Evolutionary conservation across 805 yeast genomes (phyloP), one percentile per base, ranked within the genome.

Genomic region (Pichia insulana): DNA sequence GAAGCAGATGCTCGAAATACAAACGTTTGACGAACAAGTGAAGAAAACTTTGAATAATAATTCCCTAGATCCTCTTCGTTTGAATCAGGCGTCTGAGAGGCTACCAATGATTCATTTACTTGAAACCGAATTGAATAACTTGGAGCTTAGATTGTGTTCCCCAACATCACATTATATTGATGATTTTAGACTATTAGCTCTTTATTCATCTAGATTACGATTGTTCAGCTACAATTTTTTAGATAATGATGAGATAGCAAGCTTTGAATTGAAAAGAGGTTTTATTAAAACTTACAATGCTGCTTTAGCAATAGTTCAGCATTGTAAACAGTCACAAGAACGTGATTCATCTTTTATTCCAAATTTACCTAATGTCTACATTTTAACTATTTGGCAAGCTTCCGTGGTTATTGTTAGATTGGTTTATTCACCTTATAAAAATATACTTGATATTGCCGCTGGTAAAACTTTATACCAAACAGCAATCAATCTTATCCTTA

Each of bases 311-410:
- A 64, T 88, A 13, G 64, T 90, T 40, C 70, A 70, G 30, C 95
- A 85, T 59, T 77, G 84, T 19, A 71, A 75, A 40, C 56, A 69
- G 16, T 76, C 87, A 47, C 80, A 80, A 46, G 65, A 69, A 18
- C 66, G 72, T 25, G 78, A 82, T 54, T 71, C 73, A 35, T 68
- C 67, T 28, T 82, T 86, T 54, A 74, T 89, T 55, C 76, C 72
- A 52, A 86, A 83, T 54, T 69, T 90, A 36, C 97, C 98, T 0
- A 83, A 83, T 39, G 87, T 85, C 2, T 81, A 84, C 56, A 76
- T 88, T 2, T 68, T 87, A 47, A 78, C 82, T 37, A 74, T 89
- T 25, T 88, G 97, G 96, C 97, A 92, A 61, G 83, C 96, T 1
- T 78, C 95, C 2, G 83, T 88, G 52, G 78, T 90, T 31, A 77